Base-by-base conservation (phyloP, 306 rosid species). In the Lagenaria siceraria region DNA sequence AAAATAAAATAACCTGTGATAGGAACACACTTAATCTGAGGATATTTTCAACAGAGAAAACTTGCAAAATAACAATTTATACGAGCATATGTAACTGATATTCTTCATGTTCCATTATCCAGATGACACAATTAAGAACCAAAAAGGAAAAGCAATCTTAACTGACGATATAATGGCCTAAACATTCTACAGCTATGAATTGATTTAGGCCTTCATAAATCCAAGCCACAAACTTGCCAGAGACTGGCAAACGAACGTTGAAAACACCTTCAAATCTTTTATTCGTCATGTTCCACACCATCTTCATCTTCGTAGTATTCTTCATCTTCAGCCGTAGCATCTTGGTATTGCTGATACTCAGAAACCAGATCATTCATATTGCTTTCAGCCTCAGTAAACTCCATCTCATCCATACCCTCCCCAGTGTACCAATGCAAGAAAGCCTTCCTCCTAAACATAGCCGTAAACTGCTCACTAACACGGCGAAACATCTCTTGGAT, bases 301-400 rank as follows among this genome's bases (percentile, higher is more conserved):
- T 68, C 74, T 0, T 81, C 82, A 5, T 84, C 87, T n/a, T 86
- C 89, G 22, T 83, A 85, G n/a, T 86, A 86, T 55, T 86, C 88
- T 6, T 86, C 89, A 1, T 86, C 89, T 15, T 86, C 89, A 15
- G 89, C 89, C 31, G 89, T 83, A 40, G 89, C 89, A 79, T 86
- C 89, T 35, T 86, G 89, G 76, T 86, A 86, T 69, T 86, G 89
- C 51, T 86, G 89, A 81, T 86, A 86, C 75, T 86, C 89, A 0
- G 89, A 83, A 5, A 86, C 89, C 31, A 86, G 61, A 77, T 86
- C 89, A 7, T 86, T 86, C 89, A 86, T 86, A 56, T 86, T 86
- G 51, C 89, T 84, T 25, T 84, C 87, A 5, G 87, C 87, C 71
- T 83, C 86, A 0, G 86, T 83, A 24, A 83, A 83, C 74, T 83